Percentiles rank a stretch among this genome's conserved stretches.
Conservation (phyloP, 768 basidiomycete genomes). For the Leccinum disarticulatum region DNA sequence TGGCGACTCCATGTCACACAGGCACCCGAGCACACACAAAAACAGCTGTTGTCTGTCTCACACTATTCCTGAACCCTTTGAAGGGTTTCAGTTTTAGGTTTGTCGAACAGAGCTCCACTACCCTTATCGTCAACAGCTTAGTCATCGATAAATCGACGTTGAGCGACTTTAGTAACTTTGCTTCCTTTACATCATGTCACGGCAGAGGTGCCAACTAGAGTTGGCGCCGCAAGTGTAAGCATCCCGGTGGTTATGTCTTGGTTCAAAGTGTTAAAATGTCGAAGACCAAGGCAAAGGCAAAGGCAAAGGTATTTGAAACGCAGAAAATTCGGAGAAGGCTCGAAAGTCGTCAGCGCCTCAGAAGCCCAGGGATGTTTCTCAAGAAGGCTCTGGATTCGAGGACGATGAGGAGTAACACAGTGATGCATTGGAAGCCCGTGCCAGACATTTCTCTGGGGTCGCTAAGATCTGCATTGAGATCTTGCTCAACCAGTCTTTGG, state of each 20-base stretch:
- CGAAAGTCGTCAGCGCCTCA: conserved; percentile 34
- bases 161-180: no score
- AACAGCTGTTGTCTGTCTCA: no score
- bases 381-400: conserved; percentile 19
- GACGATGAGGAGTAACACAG: conserved; percentile 22
- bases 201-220: conserved; percentile 10
- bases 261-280: conserved; percentile 1
- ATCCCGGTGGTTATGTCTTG: not conserved
- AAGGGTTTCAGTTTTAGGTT: no score
- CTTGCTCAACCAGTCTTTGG: conserved; percentile 35
- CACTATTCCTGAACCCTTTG: no score
- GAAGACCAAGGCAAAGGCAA: conserved; percentile 56
- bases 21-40: no score
- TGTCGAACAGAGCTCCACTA: no score
- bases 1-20: no score
- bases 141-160: no score
- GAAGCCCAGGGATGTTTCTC: conserved; percentile 22
- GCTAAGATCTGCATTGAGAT: conserved; percentile 19
- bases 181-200: not conserved
- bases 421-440: conserved; percentile 15
- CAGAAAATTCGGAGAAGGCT: conserved; percentile 63
- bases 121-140: no score
- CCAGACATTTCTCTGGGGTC: conserved; percentile 3
- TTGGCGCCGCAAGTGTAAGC: conserved; percentile 22
- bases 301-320: conserved; percentile 70